Evolutionary conservation across 2,329 filamentous ascomycete genomes (phyloP), one percentile per base, ranked within the genome.

Genomic region (Fusarium sp.): DNA sequence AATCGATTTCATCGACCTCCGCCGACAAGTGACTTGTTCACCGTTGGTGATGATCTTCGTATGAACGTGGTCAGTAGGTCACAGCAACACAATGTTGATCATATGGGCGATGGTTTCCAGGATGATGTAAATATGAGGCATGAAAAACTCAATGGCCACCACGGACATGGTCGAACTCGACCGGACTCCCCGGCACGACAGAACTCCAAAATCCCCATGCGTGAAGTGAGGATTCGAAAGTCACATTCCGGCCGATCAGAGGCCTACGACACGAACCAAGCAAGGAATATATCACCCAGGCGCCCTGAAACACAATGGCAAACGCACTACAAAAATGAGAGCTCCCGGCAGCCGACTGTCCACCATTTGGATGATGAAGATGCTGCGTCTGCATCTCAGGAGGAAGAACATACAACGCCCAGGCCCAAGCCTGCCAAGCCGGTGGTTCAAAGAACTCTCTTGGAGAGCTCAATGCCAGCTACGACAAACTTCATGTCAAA

Each of bases 201-300:
- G 25, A 79, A 80, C 28, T 75, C 81, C 23, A 83, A 80, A 53
- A 78, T 85, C n/a, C 80, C 85, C 2, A 75, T 85, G 64, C 82
- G 85, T 25, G 83, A 86, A 58, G 71, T 79, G 16, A 78, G 72
- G 23, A 74, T 80, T 44, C 73, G 75, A 50, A 79, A 75, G 46
- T 70, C 76, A n/a, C 74, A 79, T 54, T 58, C 57, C 35, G 77
- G 73, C 18, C 71, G 69, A 66, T 68, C 69, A 61, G 75, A 75
- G 40, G 72, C 63, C 23, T 71, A 73, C 21, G 69, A 74, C 33
- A 56, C 62, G 16, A 73, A 75, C 18, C 69, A 77, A 35, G 66
- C 43, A 15, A 75, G 75, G 53, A 79, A 71, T 35, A 73, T 73
- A 43, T 80, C 78, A 9, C 80, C 75, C 19, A 79, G 74, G n/a